Conservation (phyloP, 345 rosid genomes). For the Eucalyptus cladocalyx region DNA sequence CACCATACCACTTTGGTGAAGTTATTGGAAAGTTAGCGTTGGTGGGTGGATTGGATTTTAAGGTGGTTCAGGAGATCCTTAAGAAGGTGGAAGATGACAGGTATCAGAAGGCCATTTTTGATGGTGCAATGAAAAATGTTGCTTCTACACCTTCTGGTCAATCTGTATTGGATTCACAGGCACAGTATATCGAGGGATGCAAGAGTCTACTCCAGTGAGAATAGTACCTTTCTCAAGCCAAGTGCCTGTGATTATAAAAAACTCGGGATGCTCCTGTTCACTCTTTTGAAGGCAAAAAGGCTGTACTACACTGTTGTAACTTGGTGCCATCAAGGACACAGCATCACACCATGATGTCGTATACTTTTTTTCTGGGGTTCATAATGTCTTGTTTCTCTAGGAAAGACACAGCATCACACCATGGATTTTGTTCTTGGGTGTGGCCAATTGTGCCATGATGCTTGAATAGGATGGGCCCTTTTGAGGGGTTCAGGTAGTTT, state of each 20-base stretch:
- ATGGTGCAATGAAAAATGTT: conserved; percentile 29
- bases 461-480: conserved; percentile 4
- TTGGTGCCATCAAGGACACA: conserved; percentile 11
- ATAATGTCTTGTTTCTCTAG: conserved; percentile 10
- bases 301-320: conserved; percentile 17
- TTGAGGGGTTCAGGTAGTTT: conserved; percentile 3
- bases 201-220: conserved; percentile 21
- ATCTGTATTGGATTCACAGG: conserved; percentile 40
- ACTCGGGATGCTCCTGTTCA: neutral
- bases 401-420: conserved; percentile 6
- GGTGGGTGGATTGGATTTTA: conserved; percentile 34
- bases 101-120: conserved; percentile 39
- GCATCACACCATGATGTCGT: no score
- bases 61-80: conserved; percentile 40
- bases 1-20: conserved; percentile 68
- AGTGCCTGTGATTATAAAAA: neutral
- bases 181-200: conserved; percentile 47
- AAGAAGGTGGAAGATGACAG: conserved; percentile 49
- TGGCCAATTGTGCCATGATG: conserved; percentile 9
- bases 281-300: conserved; percentile 6
- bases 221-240: neutral
- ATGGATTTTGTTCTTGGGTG: conserved; percentile 26
- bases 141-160: conserved; percentile 16
- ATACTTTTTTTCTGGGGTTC: conserved; percentile 16
- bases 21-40: conserved; percentile 47